phyloP scores from a whole-genome alignment of 345 rosid genomes.

The Hirschfeldia incana region DNA sequence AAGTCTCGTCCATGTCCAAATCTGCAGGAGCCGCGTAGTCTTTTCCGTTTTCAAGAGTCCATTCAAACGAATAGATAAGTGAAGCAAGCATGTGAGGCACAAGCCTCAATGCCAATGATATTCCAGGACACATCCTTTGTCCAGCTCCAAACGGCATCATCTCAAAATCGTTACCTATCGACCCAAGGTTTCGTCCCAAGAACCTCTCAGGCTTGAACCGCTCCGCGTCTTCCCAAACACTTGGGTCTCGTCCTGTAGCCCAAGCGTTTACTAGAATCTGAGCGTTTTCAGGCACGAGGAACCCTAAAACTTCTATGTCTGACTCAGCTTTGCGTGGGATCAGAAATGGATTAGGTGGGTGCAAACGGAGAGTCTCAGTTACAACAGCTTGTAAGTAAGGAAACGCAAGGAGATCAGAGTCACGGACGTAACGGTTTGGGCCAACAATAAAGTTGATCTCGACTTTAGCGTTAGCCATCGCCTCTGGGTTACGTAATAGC shows the following conservation, averaged over 20 bases:
- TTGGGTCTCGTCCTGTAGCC: constrained; percentile 44
- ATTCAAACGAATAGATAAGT: constrained; percentile 30
- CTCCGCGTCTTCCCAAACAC: constrained; percentile 29
- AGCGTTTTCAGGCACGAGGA: constrained; percentile 16
- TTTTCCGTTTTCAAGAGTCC: constrained; percentile 8
- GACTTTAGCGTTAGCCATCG: constrained; percentile 48
- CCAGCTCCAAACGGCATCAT: constrained; percentile 32
- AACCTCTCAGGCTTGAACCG: constrained; percentile 41
- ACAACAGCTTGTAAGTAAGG: constrained; percentile 29
- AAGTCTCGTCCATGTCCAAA: constrained; percentile 25
- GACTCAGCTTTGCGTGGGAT: constrained; percentile 23
- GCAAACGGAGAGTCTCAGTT: constrained; percentile 31
- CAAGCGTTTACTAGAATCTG: constrained; percentile 34
- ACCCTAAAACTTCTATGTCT: constrained; percentile 15
- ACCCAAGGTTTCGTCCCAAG: constrained; percentile 8
- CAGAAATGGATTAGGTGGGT: constrained; percentile 28
- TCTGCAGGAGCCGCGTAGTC: not conserved
- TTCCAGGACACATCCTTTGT: constrained; percentile 37
- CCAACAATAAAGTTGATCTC: constrained; percentile 46
- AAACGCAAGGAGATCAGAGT: not conserved
- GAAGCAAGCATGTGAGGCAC: constrained; percentile 40
- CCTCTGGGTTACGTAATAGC: constrained; percentile 49
- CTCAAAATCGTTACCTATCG: constrained; percentile 21
- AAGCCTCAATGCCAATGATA: constrained; percentile 37
- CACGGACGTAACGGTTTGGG: constrained; percentile 14